Percentiles rank a stretch among this genome's conserved stretches.
Evolutionary conservation across 208 protist genomes (phyloP).

Genomic region (Angomonas ambiguus): DNA sequence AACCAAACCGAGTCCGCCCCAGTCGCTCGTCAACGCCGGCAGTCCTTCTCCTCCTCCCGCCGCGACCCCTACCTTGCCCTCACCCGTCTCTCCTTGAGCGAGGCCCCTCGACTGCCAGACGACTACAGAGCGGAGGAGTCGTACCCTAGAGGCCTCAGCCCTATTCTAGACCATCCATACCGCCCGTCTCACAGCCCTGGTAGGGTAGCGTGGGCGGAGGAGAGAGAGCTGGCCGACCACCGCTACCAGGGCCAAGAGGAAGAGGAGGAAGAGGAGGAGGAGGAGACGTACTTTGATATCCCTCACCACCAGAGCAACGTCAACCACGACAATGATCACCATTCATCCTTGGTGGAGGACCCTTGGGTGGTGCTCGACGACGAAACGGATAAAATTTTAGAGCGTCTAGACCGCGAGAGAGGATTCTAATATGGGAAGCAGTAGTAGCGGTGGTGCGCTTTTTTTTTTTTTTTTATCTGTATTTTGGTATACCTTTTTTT

Average conservation of each 20-base stretch:
- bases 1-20: neutral
- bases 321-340: neutral
- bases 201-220: neutral
- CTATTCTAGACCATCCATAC: neutral
- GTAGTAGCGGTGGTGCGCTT: slow-evolving; percentile 6
- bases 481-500: neutral
- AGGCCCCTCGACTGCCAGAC: slow-evolving; percentile 5
- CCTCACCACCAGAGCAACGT: no score
- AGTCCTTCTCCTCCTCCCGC: neutral
- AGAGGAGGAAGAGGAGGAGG: neutral
- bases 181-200: neutral
- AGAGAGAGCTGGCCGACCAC: no score
- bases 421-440: slow-evolving; percentile 10
- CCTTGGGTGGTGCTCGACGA: slow-evolving; percentile 60
- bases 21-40: neutral
- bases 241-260: neutral
- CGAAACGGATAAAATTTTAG: slow-evolving; percentile 51
- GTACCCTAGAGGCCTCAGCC: neutral
- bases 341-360: slow-evolving; percentile 21
- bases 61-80: slow-evolving; percentile 5
- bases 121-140: neutral
- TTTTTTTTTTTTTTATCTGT: slow-evolving; percentile 6
- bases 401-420: slow-evolving; percentile 13
- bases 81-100: neutral
- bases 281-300: neutral